These are phyloP conservation scores for Neopestalotiopsis sp. DNA, from an alignment of 2,329 filamentous ascomycete genomes.

Conservation along the genomic window DNA sequence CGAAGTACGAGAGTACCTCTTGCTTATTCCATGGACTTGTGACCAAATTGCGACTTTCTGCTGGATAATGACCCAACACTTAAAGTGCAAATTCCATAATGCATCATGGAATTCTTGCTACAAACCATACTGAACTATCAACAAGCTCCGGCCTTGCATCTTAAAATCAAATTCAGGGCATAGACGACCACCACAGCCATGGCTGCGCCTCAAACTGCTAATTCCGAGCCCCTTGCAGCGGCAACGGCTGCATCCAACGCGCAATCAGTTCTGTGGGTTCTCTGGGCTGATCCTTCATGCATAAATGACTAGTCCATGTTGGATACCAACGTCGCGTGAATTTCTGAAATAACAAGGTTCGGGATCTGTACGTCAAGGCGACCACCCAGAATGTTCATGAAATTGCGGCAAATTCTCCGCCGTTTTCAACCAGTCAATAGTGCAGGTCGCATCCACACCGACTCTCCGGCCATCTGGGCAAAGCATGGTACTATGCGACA, in stretches of 20 bases:
- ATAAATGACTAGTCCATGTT: background rate
- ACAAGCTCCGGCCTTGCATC: background rate
- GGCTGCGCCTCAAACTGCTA: background rate
- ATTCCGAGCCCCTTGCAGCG: background rate
- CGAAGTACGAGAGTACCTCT: background rate
- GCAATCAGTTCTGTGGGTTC: background rate
- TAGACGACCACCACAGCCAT: background rate
- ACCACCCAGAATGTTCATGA: background rate
- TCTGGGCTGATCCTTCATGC: background rate
- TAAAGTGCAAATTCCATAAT: background rate
- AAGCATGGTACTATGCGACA: too few species aligned
- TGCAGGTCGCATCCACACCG: background rate
- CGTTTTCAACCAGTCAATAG: background rate
- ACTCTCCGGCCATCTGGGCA: too few species aligned
- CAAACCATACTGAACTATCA: too few species aligned
- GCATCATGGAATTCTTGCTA: background rate
- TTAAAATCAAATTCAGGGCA: background rate
- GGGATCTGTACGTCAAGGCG: background rate
- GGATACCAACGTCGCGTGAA: background rate
- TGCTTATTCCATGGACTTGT: background rate
- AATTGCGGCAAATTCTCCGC: background rate
- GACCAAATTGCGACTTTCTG: background rate
- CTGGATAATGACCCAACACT: background rate
- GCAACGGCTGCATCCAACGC: background rate
- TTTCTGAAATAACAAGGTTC: background rate